Base-by-base conservation (phyloP, 2,329 filamentous ascomycete genomes). In the Ophiosphaerella korrae region DNA sequence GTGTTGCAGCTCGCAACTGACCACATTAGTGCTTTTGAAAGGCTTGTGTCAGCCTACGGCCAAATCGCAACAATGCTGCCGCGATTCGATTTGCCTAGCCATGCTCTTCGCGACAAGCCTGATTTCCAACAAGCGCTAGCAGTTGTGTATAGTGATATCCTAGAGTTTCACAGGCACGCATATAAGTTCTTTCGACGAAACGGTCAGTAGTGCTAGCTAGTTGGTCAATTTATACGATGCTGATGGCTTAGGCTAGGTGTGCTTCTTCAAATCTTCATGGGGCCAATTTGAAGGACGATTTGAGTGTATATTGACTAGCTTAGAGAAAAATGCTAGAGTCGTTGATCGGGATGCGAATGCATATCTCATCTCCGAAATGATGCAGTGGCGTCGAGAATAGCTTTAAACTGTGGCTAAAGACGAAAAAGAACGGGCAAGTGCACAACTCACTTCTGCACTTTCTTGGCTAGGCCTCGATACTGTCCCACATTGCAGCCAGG, bases 81-180 rank as follows among this genome's bases (percentile, higher is more conserved):
- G 0, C 63, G 77, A 0, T 77, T 81, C 50, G 56, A 71, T 31
- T 52, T 68, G 0, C 57, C 80, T 0, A 44, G 55, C 1, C 7
- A 53, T 1, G 52, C 68, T 0, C 77, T 77, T 11, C 42, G 33
- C 0, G 42, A 52, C 0, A 57, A 76, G 4, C 35, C 51, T 1
- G 58, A 74, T 0, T 74, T 82, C 23, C 75, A 80, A 23, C 53
- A 71, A 5, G 68, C 74, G 0, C 48, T 81, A 0, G 77, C 74
- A 0, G 45, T 76, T 0, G 76, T 80, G 18, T 82, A 81, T 37
- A 60, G 71, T 0, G 77, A 82, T 18, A 79, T 82, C 23, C 58
- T 82, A 0, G 55, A 75, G 9, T 81, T 82, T 29, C 79, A 82
- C 42, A 71, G 72, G 12, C 39, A 73, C 1, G 76, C 78, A 0